A percentile compares a stretch with the other conserved stretches of the same genome.
Conservation (phyloP, 164 flowering plant species). For the Vitis riparia region DNA sequence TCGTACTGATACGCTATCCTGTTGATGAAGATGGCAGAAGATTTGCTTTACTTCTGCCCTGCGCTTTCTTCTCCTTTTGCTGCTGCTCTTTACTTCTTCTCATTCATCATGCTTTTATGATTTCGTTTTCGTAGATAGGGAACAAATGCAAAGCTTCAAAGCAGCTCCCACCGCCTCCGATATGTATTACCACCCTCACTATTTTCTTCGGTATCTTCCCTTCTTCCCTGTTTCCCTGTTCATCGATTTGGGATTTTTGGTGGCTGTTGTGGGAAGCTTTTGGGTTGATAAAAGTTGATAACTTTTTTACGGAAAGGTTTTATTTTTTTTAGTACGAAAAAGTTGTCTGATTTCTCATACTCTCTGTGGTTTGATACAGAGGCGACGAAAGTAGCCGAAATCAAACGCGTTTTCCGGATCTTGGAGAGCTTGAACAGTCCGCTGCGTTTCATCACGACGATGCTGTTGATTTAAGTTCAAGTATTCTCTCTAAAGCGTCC, state of each 20-base stretch:
- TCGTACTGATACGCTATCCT: constrained; percentile 44
- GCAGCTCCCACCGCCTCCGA: constrained; percentile 30
- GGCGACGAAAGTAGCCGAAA: constrained; percentile 38
- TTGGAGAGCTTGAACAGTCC: constrained; percentile 60
- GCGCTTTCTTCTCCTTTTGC: not conserved
- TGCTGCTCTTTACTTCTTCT: not conserved
- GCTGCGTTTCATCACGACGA: constrained; percentile 50
- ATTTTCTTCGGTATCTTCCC: constrained; percentile 29
- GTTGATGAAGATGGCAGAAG: constrained; percentile 28
- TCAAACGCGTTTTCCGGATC: constrained; percentile 42
- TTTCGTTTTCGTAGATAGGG: not conserved
- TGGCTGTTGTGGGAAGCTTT: not conserved
- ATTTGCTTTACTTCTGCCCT: constrained; percentile 7
- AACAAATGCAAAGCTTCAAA: constrained; percentile 44
- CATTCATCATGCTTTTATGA: not conserved
- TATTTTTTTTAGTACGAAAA: not conserved
- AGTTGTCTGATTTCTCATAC: not conserved
- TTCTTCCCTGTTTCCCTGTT: not conserved
- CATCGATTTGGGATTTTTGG: not conserved
- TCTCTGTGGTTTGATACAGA: constrained; percentile 23
- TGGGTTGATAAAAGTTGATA: not conserved
- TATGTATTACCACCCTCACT: constrained; percentile 48
- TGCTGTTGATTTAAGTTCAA: constrained; percentile 64
- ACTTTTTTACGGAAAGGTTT: not conserved
- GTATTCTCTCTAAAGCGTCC: constrained; percentile 25